Base-by-base conservation (phyloP, 176 grass and related monocot species). In the Carex kokanica region DNA sequence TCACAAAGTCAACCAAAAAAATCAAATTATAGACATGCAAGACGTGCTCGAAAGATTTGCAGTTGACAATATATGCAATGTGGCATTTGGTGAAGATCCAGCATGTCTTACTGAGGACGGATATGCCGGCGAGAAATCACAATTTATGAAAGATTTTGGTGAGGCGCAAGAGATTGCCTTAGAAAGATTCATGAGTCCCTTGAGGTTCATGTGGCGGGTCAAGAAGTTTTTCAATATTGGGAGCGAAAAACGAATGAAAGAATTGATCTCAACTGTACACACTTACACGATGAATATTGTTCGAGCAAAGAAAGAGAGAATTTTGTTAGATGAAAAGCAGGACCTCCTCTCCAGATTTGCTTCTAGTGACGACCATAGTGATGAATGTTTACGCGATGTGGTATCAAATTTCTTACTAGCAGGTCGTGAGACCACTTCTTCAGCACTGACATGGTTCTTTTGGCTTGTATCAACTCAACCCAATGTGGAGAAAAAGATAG, bases 391-490 rank as follows among this genome's bases (percentile, higher is more conserved):
- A 49, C 83, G 87, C 11, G 85, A 93, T 57, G 83, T 91, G 6
- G 86, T 97, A 12, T 88, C 85, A 67, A 93, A 87, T 85, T 91
- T 97, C 88, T 56, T 97, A 65, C 16, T 90, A 3, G 91, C 91
- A 13, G 86, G 94, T 14, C 87, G 91, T 32, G 94, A 93, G 80
- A 93, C 91, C 18, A 97, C 94, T 29, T 93, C 94, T 0, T 90
- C 91, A 0, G 94, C 91, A 8, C 74, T 93, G 21, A 73, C 94
- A 52, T 93, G 94, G 91, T 97, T 97, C 89, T 91, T 97, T 82
- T 97, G 94, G 94, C 25, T 93, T 8, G 24, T 91, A 12, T 93
- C 86, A 13, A 32, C 78, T 15, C 68, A 78, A 2, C 87, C 74
- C 18, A 81, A 88, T 57, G 86, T 90, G 60, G 87, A 93, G 74